Base-by-base conservation (phyloP, 148 eudicot species). In the Amaranthus hypochondriacus region DNA sequence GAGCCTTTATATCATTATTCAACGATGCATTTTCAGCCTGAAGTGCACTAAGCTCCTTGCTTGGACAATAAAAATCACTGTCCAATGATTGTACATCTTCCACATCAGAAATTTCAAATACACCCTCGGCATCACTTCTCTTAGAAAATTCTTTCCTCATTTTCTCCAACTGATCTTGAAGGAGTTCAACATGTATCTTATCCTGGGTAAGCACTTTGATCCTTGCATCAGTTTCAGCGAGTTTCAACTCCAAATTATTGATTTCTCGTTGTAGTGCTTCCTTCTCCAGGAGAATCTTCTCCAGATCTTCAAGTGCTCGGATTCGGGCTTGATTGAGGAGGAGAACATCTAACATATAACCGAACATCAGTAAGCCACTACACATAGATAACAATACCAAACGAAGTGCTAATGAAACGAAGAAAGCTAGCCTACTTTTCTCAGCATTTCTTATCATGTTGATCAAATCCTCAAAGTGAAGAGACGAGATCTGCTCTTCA, bases 321-420 rank as follows among this genome's bases (percentile, higher is more conserved):
- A 86, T 64, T 43, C 98, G 92, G 80, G 97, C 98, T 84, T 89
- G 88, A 84, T 95, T 92, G 64, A 92, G 93, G 60, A 92, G 93
- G 72, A 88, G 81, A 47, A 95, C 82, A 87, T 95, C 98, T 95
- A 75, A 58, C 56, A 81, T 64, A 76, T 58, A 42, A 62, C 56
- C 55, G 56, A 59, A 70, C 60, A 72, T 68, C 64, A 66, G 59
- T 58, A 44, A 62, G 57, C 5, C 42, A 8, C 46, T 57, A 51
- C 60, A 61, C 15, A 62, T 46, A 64, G 66, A 65, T 68, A 70
- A 56, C 53, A 72, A 62, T 5, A 15, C 39, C 63, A 50, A 68
- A 7, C 50, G 14, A 9, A 59, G n/a, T 8, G 66, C 13, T 68
- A 9, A 63, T 43, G 61, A 65, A 59, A 46, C 10, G 11, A 59